phyloP scores from a whole-genome alignment of 805 yeast genomes.

The Sungouiozyma intestinalis region DNA sequence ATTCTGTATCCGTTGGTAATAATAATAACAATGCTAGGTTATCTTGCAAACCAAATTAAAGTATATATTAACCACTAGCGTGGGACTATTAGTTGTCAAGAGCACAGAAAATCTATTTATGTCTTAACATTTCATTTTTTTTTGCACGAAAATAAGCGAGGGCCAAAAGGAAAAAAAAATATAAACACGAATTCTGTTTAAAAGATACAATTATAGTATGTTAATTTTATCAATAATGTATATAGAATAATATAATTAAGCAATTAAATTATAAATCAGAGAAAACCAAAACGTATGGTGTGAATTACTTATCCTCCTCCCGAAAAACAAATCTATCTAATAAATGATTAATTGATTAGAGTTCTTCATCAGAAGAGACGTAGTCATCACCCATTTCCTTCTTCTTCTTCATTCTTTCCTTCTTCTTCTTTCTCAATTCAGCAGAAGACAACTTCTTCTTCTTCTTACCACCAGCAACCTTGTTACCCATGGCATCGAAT shows the following conservation, averaged over 20 bases:
- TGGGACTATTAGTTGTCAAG: no score
- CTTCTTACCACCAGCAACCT: constrained; percentile 93
- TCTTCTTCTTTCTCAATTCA: constrained; percentile 99
- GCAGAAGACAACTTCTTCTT: constrained; percentile 96
- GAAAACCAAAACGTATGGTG: background rate
- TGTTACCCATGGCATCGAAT: constrained; percentile 99
- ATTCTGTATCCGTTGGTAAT: no score
- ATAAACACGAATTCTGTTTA: background rate
- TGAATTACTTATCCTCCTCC: background rate
- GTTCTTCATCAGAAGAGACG: constrained; percentile 92
- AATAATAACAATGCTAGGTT: no score
- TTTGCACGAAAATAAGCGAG: background rate
- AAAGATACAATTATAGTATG: background rate
- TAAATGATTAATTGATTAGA: constrained; percentile 23
- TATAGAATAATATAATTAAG: constrained; percentile 1
- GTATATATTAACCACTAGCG: no score
- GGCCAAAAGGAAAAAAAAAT: background rate
- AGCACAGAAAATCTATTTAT: no score
- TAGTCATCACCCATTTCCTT: constrained; percentile 99
- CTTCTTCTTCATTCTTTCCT: constrained; percentile 99
- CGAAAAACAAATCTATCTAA: background rate
- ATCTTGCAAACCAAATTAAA: no score
- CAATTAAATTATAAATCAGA: constrained; percentile 2
- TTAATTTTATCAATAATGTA: constrained; percentile 1
- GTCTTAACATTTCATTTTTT: no score